phyloP scores from a whole-genome alignment of 805 yeast species.

The Candida germanica region DNA sequence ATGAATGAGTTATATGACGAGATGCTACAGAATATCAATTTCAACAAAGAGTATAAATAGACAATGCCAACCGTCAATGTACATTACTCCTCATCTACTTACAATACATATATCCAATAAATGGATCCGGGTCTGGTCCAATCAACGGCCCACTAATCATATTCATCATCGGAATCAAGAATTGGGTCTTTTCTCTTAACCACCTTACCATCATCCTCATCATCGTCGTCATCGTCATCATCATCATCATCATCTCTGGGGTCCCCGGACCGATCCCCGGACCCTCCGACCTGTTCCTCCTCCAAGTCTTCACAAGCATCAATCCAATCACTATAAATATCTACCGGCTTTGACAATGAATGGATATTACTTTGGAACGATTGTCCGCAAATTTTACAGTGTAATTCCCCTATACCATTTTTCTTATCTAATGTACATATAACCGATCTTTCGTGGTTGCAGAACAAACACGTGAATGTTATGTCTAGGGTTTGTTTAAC shows the following conservation, averaged over 20 bases:
- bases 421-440: slow-evolving; percentile 86
- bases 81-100: too few species aligned
- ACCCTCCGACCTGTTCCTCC: slow-evolving; percentile 40
- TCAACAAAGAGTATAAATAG: too few species aligned
- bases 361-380: slow-evolving; percentile 86
- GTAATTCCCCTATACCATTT: slow-evolving; percentile 74
- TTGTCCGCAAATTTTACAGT: slow-evolving; percentile 93
- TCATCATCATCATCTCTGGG: slow-evolving; percentile 17
- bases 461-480: slow-evolving; percentile 85
- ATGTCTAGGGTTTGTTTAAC: slow-evolving; percentile 76
- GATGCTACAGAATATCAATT: slow-evolving; percentile 16
- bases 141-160: too few species aligned
- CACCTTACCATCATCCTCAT: slow-evolving; percentile 33
- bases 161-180: slow-evolving; percentile 32
- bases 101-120: too few species aligned
- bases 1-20: slow-evolving; percentile 22
- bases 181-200: slow-evolving; percentile 11
- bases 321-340: slow-evolving; percentile 95
- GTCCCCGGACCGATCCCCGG: slow-evolving; percentile 13
- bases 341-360: slow-evolving; percentile 84
- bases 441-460: slow-evolving; percentile 93
- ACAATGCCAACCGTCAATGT: too few species aligned
- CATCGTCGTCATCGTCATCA: slow-evolving; percentile 23
- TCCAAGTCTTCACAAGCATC: slow-evolving; percentile 92
- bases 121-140: too few species aligned